Base-by-base conservation (phyloP, 129 eudicot genomes). In the Solidago caesia region DNA sequence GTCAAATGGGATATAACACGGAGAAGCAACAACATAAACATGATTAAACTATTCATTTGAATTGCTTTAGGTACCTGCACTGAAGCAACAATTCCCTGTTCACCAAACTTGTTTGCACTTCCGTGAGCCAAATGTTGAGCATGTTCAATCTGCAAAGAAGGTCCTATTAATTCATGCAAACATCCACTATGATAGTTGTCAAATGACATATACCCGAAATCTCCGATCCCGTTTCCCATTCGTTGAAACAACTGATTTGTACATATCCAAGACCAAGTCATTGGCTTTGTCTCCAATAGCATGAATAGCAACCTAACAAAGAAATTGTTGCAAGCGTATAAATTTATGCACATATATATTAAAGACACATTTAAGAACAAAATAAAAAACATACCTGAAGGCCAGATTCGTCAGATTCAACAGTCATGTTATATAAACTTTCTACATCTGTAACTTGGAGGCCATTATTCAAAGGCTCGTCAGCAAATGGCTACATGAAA, bases 211-310 rank as follows among this genome's bases (percentile, higher is more conserved):
- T 87, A 89, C 99, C 91, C 97, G 83, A 75, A 88, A 91, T 82
- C 97, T 88, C 42, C 96, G 83, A 75, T 91, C 96, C 77, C 82
- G 82, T 64, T 70, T 77, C 68, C 96, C 96, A 79, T 94, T 91
- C 79, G 64, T 55, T 68, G 84, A 75, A 56, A 57, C 87, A 68
- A 91, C 91, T 78, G 87, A 83, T 68, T 84, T 75, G 75, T 91
- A 95, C 87, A 91, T 76, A 73, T 95, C 94, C 87, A 95, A 84
- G 71, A 95, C 78, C 82, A 87, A 64, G 82, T 81, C 96, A 85
- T 95, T 95, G 64, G 99, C 96, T 61, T 74, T 82, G 74, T 95
- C 99, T 56, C 99, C 99, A 59, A 95, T 95, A 77, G 97, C 96
- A 84, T 95, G 99, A 61, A 95, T 81, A 46, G 97, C 93, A 74